These are phyloP conservation scores for Chaetoscypha palmicola DNA, from an alignment of 2,329 filamentous ascomycete genomes.

Conservation along the genomic window DNA sequence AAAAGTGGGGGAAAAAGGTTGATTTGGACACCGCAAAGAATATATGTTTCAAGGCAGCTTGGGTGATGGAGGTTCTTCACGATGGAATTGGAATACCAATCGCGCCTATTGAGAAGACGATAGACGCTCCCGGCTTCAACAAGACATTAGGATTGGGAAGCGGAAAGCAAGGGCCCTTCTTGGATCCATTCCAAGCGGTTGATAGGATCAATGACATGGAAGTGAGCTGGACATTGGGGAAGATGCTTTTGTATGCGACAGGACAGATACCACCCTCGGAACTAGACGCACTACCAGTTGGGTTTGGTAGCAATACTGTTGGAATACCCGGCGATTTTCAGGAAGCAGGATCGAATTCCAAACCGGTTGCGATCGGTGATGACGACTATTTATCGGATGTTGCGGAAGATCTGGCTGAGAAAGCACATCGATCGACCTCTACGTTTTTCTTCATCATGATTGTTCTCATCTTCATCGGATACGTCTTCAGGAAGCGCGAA, in stretches of 20 bases:
- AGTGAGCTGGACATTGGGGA: constrained; percentile 94
- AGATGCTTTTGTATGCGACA: constrained; percentile 91
- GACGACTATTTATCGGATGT: constrained; percentile 51
- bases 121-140: constrained; percentile 24
- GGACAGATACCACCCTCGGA: constrained; percentile 69
- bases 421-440: constrained; percentile 60
- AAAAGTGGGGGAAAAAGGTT: constrained; percentile 71
- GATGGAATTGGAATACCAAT: constrained; percentile 92
- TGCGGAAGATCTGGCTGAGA: constrained; percentile 54
- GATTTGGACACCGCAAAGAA: constrained; percentile 68
- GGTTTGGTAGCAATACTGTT: constrained; percentile 77
- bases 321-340: constrained; percentile 71
- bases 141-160: background rate
- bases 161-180: constrained; percentile 66
- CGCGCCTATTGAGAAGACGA: constrained; percentile 64
- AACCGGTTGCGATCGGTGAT: constrained; percentile 34
- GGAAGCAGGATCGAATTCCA: constrained; percentile 56
- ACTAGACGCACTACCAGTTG: constrained; percentile 64
- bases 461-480: constrained; percentile 60
- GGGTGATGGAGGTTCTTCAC: constrained; percentile 94
- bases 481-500: constrained; percentile 74
- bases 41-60: constrained; percentile 96
- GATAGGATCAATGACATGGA: constrained; percentile 88
- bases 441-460: constrained; percentile 72
- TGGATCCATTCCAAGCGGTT: constrained; percentile 85